phyloP scores from a whole-genome alignment of 345 rosid genomes.

The Citrus medica region DNA sequence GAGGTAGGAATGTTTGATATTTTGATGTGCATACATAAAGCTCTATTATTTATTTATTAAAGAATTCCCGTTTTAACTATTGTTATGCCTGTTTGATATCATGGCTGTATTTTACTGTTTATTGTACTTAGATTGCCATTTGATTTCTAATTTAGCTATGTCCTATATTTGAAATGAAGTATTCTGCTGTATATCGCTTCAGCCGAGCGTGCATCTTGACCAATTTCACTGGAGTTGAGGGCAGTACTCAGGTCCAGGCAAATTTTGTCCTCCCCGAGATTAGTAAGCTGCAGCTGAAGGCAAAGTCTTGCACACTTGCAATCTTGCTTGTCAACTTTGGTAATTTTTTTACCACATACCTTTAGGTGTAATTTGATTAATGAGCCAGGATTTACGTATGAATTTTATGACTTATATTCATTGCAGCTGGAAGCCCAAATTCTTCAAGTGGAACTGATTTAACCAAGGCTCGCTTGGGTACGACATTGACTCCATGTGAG shows the following conservation, averaged over 20 bases:
- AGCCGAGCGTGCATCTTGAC: constrained; percentile 77
- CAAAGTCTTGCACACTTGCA: constrained; percentile 73
- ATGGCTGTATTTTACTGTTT: not conserved
- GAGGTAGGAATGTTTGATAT: constrained; percentile 49
- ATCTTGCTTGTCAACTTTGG: constrained; percentile 88
- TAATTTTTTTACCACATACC: constrained; percentile 16
- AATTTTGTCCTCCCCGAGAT: constrained; percentile 83
- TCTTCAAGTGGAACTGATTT: constrained; percentile 57
- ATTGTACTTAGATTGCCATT: constrained; percentile 18
- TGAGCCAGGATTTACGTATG: not conserved
- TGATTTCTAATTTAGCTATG: constrained; percentile 15
- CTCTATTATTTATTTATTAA: not conserved
- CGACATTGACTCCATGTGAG: constrained; percentile 31
- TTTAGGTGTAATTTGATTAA: not conserved
- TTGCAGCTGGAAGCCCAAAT: constrained; percentile 72
- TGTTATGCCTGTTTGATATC: constrained; percentile 3
- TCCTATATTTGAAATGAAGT: constrained; percentile 50
- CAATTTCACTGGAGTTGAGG: constrained; percentile 66
- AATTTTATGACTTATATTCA: constrained; percentile 17
- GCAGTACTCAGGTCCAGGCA: constrained; percentile 63
- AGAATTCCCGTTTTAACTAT: not conserved
- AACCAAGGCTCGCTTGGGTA: constrained; percentile 58
- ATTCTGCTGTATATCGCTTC: constrained; percentile 85
- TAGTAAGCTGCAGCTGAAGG: constrained; percentile 70
- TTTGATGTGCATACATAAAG: not conserved